Conservation (phyloP, 139 green algal genomes). For the Diplosphaera chodatii region DNA sequence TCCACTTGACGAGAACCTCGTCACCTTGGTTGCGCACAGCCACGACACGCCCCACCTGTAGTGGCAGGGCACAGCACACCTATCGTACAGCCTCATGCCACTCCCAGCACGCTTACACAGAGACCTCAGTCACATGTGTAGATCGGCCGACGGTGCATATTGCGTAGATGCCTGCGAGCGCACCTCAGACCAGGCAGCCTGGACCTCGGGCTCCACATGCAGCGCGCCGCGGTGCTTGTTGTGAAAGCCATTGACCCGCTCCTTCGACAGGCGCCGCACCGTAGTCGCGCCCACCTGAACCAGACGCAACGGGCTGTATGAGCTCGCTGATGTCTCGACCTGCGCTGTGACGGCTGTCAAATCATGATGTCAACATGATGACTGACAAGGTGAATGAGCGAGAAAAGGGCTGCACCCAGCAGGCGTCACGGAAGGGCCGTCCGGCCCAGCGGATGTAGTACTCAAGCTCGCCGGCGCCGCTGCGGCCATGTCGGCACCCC, state of each 20-base stretch:
- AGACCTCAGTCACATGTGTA: too few relatives aligned
- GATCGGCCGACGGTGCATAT: too few relatives aligned
- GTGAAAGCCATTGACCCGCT: conserved; percentile 2
- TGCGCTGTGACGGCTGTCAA: too few relatives aligned
- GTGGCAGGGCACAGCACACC: too few relatives aligned
- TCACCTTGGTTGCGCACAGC: not conserved
- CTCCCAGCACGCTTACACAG: too few relatives aligned
- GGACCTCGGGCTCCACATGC: conserved; percentile 18
- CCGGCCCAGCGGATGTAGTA: conserved; percentile 15
- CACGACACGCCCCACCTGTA: conserved; percentile 15
- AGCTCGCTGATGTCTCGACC: too few relatives aligned
- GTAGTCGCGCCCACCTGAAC: conserved; percentile 8
- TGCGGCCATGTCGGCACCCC: conserved; percentile 8
- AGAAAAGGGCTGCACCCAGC: too few relatives aligned
- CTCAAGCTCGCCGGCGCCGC: not conserved
- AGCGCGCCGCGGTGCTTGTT: conserved; percentile 9
- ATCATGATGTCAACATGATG: too few relatives aligned
- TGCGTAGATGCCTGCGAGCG: too few relatives aligned
- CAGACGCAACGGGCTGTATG: too few relatives aligned
- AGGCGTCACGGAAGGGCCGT: not conserved
- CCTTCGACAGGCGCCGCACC: not conserved
- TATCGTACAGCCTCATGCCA: too few relatives aligned
- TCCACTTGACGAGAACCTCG: conserved; percentile 18
- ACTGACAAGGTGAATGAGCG: too few relatives aligned
- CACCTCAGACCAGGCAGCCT: conserved; percentile 18